A percentile compares a stretch with the other conserved stretches of the same genome.
Conservation (phyloP, 495 filamentous ascomycete genomes). For the Neurospora sp. region DNA sequence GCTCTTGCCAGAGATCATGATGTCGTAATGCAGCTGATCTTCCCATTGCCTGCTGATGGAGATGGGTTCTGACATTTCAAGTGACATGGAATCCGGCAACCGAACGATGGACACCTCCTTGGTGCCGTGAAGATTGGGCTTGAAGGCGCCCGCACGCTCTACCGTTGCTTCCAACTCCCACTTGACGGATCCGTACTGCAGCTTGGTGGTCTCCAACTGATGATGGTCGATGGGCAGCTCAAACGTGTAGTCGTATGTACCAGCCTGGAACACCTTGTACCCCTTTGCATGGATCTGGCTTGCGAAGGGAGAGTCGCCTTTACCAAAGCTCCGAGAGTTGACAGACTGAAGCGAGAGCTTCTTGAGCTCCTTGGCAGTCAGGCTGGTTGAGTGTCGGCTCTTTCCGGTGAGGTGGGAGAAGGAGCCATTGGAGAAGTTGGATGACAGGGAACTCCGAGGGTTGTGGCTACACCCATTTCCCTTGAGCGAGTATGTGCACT, state of each 20-base stretch:
- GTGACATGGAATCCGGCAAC: slow-evolving; percentile 79
- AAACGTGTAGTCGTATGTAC: slow-evolving; percentile 90
- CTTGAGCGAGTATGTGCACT: slow-evolving; percentile 38
- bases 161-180: slow-evolving; percentile 85
- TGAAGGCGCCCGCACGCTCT: slow-evolving; percentile 86
- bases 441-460: slow-evolving; percentile 30
- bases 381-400: slow-evolving; percentile 19
- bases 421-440: slow-evolving; percentile 27
- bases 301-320: slow-evolving; percentile 55
- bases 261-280: slow-evolving; percentile 80
- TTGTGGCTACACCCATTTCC: slow-evolving; percentile 6
- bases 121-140: slow-evolving; percentile 73
- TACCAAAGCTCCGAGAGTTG: slow-evolving; percentile 79
- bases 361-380: slow-evolving; percentile 41
- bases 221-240: slow-evolving; percentile 90
- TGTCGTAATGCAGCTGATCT: slow-evolving; percentile 96
- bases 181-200: slow-evolving; percentile 77
- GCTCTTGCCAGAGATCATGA: slow-evolving; percentile 96
- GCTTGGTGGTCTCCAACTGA: slow-evolving; percentile 82
- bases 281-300: slow-evolving; percentile 70
- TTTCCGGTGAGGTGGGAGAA: slow-evolving; percentile 13
- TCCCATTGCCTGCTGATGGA: slow-evolving; percentile 97
- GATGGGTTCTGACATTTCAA: slow-evolving; percentile 93
- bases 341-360: slow-evolving; percentile 68
- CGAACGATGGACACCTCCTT: slow-evolving; percentile 83